Base-by-base conservation (phyloP, 768 basidiomycete genomes). In the Mycena latifolia region DNA sequence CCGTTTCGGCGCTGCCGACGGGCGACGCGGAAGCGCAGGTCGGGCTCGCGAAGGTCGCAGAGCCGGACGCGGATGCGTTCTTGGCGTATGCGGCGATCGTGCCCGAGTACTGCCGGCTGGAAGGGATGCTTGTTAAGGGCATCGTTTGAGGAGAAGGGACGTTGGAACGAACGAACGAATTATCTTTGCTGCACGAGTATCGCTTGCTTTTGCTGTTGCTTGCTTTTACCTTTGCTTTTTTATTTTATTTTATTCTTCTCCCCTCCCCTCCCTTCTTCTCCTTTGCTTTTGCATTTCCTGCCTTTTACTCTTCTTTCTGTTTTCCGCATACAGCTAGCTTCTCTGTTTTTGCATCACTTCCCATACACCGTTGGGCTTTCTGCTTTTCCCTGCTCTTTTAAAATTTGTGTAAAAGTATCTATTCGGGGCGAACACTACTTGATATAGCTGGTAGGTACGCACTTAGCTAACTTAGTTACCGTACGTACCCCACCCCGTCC, bases 81-180 rank as follows among this genome's bases (percentile, higher is more conserved):
- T 86, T 93, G 88, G 87, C 90, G 0, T 95, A 95, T 74, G 92
- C 93, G 22, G 88, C 92, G 37, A 91, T 94, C 74, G 90, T 95
- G 20, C 91, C 92, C 28, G 94, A 95, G 78, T 95, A 89, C 76
- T 88, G 86, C 79, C 82, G 94, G 45, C 77, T 95, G 69, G 94
- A 95, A 78, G 85, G 87, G 14, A 90, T 95, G 86, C 77, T 94
- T 55, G 85, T 90, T 69, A 94, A 93, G 72, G 83, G 81, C 27
- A 84, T 85, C 51, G 82, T 85, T 24, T 85, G 71, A 80, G n/a
- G 4, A 1, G 22, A 22, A 35, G 35, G 20, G 11, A n/a, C n/a
- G n/a, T 24, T n/a, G 33, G 48, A 52, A 43, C 28, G 35, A 14
- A n/a, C n/a, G n/a, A n/a, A n/a, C n/a, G n/a, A n/a, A n/a, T n/a